A percentile compares a stretch with the other conserved stretches of the same genome.
These are phyloP conservation scores for Babesia caballi DNA, from an alignment of 169 alveolate species.

Conservation along the genomic window DNA sequence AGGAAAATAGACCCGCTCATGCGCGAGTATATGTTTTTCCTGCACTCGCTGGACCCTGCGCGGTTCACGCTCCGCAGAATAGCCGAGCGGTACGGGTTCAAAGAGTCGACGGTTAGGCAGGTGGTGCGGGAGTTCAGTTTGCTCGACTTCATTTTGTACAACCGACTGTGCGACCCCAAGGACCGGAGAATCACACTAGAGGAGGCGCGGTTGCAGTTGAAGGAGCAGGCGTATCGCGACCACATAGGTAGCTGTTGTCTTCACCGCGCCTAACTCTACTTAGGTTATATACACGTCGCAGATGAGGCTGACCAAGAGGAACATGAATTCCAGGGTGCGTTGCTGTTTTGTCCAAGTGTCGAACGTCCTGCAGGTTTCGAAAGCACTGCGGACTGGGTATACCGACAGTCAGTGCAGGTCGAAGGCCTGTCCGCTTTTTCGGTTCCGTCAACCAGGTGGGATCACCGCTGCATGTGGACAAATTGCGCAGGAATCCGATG, in stretches of 20 bases:
- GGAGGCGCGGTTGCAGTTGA: conserved; percentile 45
- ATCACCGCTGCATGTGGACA: neutral
- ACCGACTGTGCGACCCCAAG: conserved; percentile 51
- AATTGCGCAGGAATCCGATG: conserved; percentile 74
- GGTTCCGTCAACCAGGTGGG: conserved; percentile 66
- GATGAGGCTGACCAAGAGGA: conserved; percentile 71
- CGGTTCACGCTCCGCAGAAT: conserved; percentile 76
- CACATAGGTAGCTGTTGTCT: conserved; percentile 1
- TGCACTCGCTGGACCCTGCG: conserved; percentile 80
- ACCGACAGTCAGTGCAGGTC: conserved; percentile 74
- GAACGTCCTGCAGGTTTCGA: conserved; percentile 28
- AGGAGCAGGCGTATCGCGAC: conserved; percentile 55
- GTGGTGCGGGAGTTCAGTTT: conserved; percentile 54
- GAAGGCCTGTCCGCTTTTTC: conserved; percentile 75
- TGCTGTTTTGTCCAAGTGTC: neutral
- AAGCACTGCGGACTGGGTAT: conserved; percentile 73
- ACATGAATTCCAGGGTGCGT: conserved; percentile 66
- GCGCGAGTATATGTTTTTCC: conserved; percentile 78
- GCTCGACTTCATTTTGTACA: conserved; percentile 38
- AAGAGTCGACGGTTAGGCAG: conserved; percentile 35
- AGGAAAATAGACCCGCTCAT: conserved; percentile 77
- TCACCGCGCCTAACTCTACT: neutral
- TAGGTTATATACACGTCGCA: conserved; percentile 66
- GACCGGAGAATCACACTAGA: conserved; percentile 46
- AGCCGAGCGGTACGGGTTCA: conserved; percentile 77